Conservation (phyloP, 2,329 filamentous ascomycete species). For the Curvularia sp. region DNA sequence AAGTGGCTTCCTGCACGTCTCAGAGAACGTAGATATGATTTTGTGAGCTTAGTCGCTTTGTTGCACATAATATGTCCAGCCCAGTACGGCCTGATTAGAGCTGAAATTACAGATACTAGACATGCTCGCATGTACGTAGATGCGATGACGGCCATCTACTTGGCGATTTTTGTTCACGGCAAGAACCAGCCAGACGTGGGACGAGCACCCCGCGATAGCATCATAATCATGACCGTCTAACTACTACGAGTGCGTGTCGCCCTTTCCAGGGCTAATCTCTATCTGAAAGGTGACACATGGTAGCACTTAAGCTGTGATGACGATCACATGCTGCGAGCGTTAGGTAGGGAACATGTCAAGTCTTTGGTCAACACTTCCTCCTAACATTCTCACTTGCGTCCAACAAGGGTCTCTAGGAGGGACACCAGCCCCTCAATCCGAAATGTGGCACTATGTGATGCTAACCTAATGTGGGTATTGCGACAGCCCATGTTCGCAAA, state of each 20-base stretch:
- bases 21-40: slow-evolving; percentile 1
- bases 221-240: neutral
- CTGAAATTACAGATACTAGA: neutral
- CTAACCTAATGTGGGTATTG: too few species aligned
- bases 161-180: neutral
- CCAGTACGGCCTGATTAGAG: slow-evolving; percentile 2
- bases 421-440: neutral
- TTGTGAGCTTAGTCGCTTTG: slow-evolving; percentile 3
- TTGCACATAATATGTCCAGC: slow-evolving; percentile 1
- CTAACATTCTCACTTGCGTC: neutral
- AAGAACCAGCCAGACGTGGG: neutral
- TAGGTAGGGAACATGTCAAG: slow-evolving; percentile 1
- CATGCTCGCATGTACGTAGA: neutral
- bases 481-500: slow-evolving; percentile 1
- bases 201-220: neutral
- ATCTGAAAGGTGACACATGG: slow-evolving; percentile 2
- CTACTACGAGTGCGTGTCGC: neutral
- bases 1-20: slow-evolving; percentile 1
- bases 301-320: too few species aligned
- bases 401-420: neutral
- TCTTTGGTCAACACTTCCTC: neutral
- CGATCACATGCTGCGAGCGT: slow-evolving; percentile 1
- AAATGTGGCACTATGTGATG: neutral
- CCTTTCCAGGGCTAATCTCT: slow-evolving; percentile 4
- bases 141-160: neutral